These are phyloP conservation scores for Pinus taeda DNA, from an alignment of 75 land plant species.

Conservation along the genomic window DNA sequence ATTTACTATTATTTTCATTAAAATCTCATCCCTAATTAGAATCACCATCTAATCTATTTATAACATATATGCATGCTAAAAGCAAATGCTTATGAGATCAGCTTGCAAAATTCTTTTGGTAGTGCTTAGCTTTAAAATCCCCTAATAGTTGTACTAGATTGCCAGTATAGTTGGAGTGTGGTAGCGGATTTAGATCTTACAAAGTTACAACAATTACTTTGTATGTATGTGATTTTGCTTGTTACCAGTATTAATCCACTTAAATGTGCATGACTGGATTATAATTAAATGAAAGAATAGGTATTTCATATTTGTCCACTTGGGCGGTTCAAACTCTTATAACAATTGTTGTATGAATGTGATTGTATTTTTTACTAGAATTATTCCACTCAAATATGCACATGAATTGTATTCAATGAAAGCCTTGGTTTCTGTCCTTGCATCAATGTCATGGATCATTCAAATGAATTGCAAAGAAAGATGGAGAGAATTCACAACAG, in stretches of 20 bases:
- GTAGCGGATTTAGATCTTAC: background rate
- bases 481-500: no score
- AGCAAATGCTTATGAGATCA: background rate
- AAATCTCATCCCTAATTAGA: background rate
- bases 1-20: background rate
- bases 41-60: background rate
- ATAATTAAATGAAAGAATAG: background rate
- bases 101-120: no score
- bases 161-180: background rate
- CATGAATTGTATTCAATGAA: background rate
- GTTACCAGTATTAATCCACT: background rate
- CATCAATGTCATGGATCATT: background rate
- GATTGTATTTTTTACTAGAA: background rate
- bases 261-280: background rate
- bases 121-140: background rate
- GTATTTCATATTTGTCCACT: background rate
- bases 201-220: background rate
- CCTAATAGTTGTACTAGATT: background rate
- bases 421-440: background rate
- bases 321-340: background rate
- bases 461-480: no score
- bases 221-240: background rate
- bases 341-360: background rate
- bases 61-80: background rate
- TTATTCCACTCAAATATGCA: background rate